These are phyloP conservation scores for Rhodotorula sp. DNA, from an alignment of 1,284 basidiomycete species.

Conservation along the genomic window DNA sequence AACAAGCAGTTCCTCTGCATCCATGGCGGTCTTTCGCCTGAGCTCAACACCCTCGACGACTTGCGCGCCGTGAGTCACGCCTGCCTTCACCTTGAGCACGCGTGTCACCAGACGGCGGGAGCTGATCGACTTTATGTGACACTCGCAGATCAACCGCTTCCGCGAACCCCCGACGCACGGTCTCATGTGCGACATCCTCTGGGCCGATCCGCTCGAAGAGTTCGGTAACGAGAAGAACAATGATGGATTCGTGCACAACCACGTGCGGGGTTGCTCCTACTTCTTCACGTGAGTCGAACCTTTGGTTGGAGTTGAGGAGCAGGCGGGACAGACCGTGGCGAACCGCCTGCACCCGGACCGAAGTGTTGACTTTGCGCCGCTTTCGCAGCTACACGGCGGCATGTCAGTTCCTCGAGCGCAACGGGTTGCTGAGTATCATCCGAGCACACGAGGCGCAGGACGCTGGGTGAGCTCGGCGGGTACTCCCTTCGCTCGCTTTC, in stretches of 20 bases:
- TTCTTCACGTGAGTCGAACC: conserved; percentile 79
- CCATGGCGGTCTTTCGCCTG: conserved; percentile 87
- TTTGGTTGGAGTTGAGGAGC: neutral
- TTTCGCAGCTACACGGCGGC: conserved; percentile 77
- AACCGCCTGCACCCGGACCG: too few relatives aligned
- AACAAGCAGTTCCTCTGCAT: conserved; percentile 98
- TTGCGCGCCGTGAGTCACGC: conserved; percentile 63
- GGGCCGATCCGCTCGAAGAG: conserved; percentile 92
- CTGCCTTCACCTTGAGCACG: too few relatives aligned
- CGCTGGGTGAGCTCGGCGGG: conserved; percentile 80
- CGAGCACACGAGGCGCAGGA: conserved; percentile 94
- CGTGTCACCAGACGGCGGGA: too few relatives aligned
- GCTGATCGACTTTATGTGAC: too few relatives aligned
- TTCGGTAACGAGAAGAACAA: conserved; percentile 85
- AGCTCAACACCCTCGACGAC: conserved; percentile 86
- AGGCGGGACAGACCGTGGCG: neutral
- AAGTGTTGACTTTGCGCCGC: neutral
- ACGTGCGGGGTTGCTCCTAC: conserved; percentile 91
- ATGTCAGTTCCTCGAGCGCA: conserved; percentile 88
- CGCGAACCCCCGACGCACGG: conserved; percentile 91
- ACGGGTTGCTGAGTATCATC: conserved; percentile 90
- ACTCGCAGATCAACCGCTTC: conserved; percentile 78
- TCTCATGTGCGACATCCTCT: conserved; percentile 91
- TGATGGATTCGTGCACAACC: conserved; percentile 85
- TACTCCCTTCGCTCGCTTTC: neutral